phyloP scores from a whole-genome alignment of 306 rosid species.

The Prosopis cineraria region DNA sequence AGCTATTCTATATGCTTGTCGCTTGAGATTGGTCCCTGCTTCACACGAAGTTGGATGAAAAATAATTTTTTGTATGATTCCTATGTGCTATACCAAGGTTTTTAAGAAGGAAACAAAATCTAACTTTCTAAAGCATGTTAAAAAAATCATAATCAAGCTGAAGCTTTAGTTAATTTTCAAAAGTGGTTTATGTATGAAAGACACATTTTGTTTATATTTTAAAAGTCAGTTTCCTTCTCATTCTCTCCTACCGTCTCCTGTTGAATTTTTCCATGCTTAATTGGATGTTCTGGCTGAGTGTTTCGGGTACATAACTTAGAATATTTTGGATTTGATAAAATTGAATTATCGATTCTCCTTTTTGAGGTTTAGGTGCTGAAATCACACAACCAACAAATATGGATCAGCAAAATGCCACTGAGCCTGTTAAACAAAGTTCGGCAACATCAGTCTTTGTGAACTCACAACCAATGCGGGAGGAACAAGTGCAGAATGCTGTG shows the following conservation, averaged over 20 bases:
- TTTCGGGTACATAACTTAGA: not conserved
- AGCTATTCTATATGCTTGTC: not conserved
- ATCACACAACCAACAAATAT: constrained; percentile 42
- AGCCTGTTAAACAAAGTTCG: constrained; percentile 53
- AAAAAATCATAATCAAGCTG: constrained; percentile 14
- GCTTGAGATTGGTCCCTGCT: not conserved
- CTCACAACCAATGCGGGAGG: constrained; percentile 87
- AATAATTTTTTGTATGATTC: not conserved
- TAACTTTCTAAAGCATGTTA: constrained; percentile 2
- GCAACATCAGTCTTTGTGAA: constrained; percentile 76
- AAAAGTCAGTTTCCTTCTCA: constrained; percentile 9
- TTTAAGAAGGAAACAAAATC: not conserved
- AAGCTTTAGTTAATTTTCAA: too few relatives aligned
- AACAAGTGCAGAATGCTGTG: constrained; percentile 92
- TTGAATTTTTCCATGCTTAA: constrained; percentile 26
- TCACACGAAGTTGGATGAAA: not conserved
- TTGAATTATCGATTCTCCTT: not conserved
- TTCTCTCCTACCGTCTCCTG: not conserved
- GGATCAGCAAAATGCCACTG: constrained; percentile 57
- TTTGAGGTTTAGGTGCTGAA: constrained; percentile 35
- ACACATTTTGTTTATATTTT: constrained; percentile 23
- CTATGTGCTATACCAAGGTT: not conserved
- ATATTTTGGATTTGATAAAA: not conserved
- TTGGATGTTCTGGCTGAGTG: constrained; percentile 11
- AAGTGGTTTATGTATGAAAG: not conserved